Conservation (phyloP, 2,329 filamentous ascomycete species). For the Teratosphaeria viscida region DNA sequence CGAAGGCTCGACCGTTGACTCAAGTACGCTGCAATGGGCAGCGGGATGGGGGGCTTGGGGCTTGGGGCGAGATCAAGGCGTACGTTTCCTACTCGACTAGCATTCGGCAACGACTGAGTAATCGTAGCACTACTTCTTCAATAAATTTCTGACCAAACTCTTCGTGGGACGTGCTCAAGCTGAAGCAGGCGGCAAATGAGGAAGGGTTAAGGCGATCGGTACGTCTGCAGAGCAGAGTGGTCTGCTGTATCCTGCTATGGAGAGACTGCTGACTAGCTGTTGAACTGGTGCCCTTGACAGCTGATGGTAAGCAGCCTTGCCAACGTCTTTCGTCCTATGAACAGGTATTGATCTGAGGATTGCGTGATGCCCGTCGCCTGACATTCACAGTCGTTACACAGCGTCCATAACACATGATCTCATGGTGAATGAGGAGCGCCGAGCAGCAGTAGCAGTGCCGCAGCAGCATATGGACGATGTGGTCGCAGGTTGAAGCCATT, state of each 20-base stretch:
- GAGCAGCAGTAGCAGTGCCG: slow-evolving; percentile 1
- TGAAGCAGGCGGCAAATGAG: not conserved
- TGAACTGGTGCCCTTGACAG: not conserved
- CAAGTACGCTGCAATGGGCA: not conserved
- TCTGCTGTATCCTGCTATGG: not conserved
- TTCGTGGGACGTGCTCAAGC: not conserved
- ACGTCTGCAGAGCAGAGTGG: not conserved
- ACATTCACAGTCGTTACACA: slow-evolving; percentile 1
- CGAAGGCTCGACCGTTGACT: not conserved
- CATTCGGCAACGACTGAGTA: not conserved
- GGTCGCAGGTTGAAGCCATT: slow-evolving; percentile 7
- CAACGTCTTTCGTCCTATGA: not conserved
- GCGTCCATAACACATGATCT: slow-evolving; percentile 2
- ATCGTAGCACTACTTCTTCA: not conserved
- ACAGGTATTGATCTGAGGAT: not conserved
- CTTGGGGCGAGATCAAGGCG: not conserved
- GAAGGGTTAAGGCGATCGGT: slow-evolving; percentile 1
- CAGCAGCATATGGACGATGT: slow-evolving; percentile 1
- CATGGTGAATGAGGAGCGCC: slow-evolving; percentile 2
- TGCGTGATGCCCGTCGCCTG: slow-evolving; percentile 1
- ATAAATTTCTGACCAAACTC: not conserved
- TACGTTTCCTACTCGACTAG: slow-evolving; percentile 1
- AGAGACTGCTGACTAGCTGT: not conserved
- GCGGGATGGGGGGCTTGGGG: not conserved
- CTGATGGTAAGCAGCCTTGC: slow-evolving; percentile 3